Evolutionary conservation across 148 eudicot species (phyloP).

Genomic region (Linanthus parryae): DNA sequence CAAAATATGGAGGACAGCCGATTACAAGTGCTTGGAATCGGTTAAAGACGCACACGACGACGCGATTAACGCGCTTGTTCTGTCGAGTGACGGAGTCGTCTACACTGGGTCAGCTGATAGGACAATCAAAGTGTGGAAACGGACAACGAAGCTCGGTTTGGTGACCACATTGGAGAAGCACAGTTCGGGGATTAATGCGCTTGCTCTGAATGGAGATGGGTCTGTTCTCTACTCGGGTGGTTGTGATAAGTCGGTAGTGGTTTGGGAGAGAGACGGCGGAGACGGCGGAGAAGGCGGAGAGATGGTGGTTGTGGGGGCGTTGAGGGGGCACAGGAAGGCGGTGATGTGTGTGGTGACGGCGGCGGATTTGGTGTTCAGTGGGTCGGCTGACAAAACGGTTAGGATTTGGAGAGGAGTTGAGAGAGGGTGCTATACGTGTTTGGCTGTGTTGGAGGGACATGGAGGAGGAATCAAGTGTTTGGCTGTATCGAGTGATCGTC

Average conservation of each 20-base stretch:
- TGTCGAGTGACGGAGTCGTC: conserved; percentile 42
- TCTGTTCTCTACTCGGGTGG: conserved; percentile 67
- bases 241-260: conserved; percentile 54
- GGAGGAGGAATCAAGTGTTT: conserved; percentile 79
- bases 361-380: conserved; percentile 57
- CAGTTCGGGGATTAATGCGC: conserved; percentile 68
- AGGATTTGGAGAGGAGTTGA: conserved; percentile 68
- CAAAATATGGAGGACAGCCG: conserved; percentile 59
- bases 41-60: conserved; percentile 74
- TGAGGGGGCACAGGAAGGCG: conserved; percentile 69
- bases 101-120: conserved; percentile 90
- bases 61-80: conserved; percentile 67
- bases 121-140: conserved; percentile 69
- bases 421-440: conserved; percentile 44
- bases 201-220: conserved; percentile 58
- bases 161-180: conserved; percentile 51
- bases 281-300: conserved; percentile 18
- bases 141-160: conserved; percentile 48
- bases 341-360: conserved; percentile 52
- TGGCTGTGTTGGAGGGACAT: conserved; percentile 75
- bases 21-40: conserved; percentile 82
- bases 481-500: conserved; percentile 29
- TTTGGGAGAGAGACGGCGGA: conserved; percentile 47
- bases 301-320: conserved; percentile 39
- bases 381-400: conserved; percentile 76